These are phyloP conservation scores for Fusarium papillatum DNA, from an alignment of 2,329 filamentous ascomycete species.

Conservation along the genomic window DNA sequence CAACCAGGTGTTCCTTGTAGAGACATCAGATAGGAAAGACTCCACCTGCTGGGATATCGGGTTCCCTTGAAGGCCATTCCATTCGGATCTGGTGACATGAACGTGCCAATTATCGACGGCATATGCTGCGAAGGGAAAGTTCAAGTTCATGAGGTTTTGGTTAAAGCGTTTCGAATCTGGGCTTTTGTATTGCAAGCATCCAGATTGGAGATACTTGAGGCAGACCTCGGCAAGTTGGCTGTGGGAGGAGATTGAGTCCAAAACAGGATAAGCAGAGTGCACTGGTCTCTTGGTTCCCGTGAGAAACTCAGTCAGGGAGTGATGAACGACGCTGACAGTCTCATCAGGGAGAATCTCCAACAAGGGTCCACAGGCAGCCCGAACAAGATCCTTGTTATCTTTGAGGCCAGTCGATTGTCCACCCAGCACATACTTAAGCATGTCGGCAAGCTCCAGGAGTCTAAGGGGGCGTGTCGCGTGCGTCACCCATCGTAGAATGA, in stretches of 20 bases:
- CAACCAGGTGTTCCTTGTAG: slow-evolving; percentile 9
- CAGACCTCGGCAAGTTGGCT: slow-evolving; percentile 29
- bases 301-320: slow-evolving; percentile 38
- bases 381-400: slow-evolving; percentile 26
- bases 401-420: slow-evolving; percentile 7
- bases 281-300: slow-evolving; percentile 16
- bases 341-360: slow-evolving; percentile 36
- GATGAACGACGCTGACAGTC: slow-evolving; percentile 36
- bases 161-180: not conserved
- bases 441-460: slow-evolving; percentile 35
- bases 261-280: slow-evolving; percentile 16
- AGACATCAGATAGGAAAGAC: slow-evolving; percentile 5
- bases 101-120: slow-evolving; percentile 20
- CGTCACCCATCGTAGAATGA: slow-evolving; percentile 32
- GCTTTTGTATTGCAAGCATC: not conserved
- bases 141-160: not conserved
- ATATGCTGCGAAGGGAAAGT: slow-evolving; percentile 31
- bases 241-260: slow-evolving; percentile 25
- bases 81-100: slow-evolving; percentile 14
- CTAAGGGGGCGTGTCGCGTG: slow-evolving; percentile 34
- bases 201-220: slow-evolving; percentile 28
- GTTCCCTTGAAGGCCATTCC: not conserved
- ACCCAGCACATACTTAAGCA: slow-evolving; percentile 12
- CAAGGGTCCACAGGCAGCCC: slow-evolving; percentile 34
- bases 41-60: slow-evolving; percentile 11